A percentile compares a stretch with the other conserved stretches of the same genome.
Conservation (phyloP, 23 red algal species). For the Chondrus crispus region DNA sequence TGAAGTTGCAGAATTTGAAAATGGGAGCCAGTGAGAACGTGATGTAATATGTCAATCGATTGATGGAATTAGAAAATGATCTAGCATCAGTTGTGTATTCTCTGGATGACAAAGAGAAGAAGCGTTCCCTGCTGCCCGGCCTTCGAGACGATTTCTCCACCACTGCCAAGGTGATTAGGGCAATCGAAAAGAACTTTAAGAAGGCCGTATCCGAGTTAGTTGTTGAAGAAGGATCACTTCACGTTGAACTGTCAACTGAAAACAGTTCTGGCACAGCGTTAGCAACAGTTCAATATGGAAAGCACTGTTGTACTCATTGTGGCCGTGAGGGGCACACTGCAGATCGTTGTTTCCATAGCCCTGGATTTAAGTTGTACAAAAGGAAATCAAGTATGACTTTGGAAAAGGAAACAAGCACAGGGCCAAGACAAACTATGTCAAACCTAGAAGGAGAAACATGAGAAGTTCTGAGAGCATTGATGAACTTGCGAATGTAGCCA, state of each 20-base stretch:
- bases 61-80: background rate
- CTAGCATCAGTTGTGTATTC: background rate
- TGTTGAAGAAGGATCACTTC: background rate
- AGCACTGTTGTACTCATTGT: background rate
- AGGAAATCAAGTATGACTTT: background rate
- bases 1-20: background rate
- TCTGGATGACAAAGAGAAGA: background rate
- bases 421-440: background rate
- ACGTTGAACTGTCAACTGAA: background rate
- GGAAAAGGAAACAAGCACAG: background rate
- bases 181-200: too few relatives aligned
- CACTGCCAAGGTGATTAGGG: too few relatives aligned
- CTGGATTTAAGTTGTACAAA: background rate
- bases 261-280: background rate
- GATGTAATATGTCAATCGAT: background rate
- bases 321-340: background rate
- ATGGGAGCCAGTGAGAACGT: background rate
- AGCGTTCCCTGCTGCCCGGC: too few relatives aligned
- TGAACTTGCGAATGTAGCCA: background rate
- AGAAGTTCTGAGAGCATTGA: background rate
- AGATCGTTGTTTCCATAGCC: background rate
- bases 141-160: too few relatives aligned
- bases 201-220: too few relatives aligned
- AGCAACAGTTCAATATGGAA: too few relatives aligned
- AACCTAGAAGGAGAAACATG: background rate